phyloP scores from a whole-genome alignment of 164 flowering plant genomes.

The Stephania japonica region DNA sequence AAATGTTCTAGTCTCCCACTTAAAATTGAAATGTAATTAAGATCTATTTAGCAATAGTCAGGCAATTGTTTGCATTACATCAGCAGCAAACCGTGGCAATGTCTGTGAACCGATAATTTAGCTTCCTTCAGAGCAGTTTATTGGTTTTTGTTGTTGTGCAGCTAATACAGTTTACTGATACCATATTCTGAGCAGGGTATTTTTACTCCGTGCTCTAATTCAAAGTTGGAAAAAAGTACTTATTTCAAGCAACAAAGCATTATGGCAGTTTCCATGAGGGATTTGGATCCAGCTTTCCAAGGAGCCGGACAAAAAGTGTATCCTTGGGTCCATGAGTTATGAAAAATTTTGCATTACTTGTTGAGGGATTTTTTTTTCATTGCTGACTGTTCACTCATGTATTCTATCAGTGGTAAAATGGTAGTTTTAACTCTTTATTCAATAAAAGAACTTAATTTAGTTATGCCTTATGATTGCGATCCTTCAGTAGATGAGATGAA shows the following conservation, averaged over 20 bases:
- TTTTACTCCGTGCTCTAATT: constrained; percentile 14
- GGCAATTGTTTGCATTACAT: not conserved
- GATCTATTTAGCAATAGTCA: not conserved
- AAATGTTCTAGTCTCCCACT: not conserved
- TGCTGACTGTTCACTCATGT: not conserved
- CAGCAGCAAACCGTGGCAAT: not conserved
- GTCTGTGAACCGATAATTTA: not conserved
- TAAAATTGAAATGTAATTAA: not conserved
- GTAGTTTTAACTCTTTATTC: no score
- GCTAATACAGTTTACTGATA: not conserved
- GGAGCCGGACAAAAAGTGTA: constrained; percentile 91
- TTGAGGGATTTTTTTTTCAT: not conserved
- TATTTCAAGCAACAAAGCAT: constrained; percentile 17
- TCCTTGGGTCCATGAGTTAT: constrained; percentile 20
- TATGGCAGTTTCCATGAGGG: constrained; percentile 94
- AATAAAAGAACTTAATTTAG: not conserved
- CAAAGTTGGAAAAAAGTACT: constrained; percentile 15
- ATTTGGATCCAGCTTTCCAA: constrained; percentile 88
- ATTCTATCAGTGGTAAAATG: not conserved
- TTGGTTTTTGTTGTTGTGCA: not conserved
- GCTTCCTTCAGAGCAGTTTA: not conserved
- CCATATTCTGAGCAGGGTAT: constrained; percentile 25
- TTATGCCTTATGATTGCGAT: not conserved
- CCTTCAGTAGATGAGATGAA: not conserved
- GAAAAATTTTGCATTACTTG: not conserved